Conservation (phyloP, 805 yeast genomes). For the Yarrowia osloensis region DNA sequence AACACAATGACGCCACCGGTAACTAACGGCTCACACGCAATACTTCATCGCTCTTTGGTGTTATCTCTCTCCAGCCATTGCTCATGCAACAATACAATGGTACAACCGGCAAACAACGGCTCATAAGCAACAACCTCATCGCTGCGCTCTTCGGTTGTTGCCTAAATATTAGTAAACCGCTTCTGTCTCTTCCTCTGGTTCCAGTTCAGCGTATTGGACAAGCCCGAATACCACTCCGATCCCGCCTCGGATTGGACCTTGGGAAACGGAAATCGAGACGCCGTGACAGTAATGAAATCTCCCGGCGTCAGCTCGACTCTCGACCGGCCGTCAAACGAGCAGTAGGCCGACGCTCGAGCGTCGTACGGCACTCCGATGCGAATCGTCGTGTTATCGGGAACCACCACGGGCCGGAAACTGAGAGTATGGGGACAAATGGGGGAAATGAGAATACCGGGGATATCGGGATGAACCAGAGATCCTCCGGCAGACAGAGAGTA, state of each 20-base stretch:
- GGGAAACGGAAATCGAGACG: conserved; percentile 91
- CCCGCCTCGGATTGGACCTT: conserved; percentile 65
- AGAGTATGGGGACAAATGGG: conserved; percentile 91
- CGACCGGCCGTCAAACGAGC: conserved; percentile 91
- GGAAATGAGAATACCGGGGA: conserved; percentile 83
- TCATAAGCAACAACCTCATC: background rate
- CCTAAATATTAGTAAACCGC: conserved; percentile 50
- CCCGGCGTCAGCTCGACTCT: conserved; percentile 81
- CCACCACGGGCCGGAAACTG: conserved; percentile 83
- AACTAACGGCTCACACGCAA: no score
- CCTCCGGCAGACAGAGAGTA: conserved; percentile 94
- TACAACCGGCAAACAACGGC: no score
- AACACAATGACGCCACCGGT: no score
- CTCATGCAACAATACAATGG: no score
- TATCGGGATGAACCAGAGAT: conserved; percentile 87
- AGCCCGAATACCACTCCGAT: conserved; percentile 74
- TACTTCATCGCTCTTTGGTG: no score
- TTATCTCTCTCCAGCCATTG: no score
- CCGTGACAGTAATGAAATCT: conserved; percentile 80
- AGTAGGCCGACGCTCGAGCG: conserved; percentile 93
- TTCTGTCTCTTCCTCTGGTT: conserved; percentile 87
- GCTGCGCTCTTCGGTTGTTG: background rate
- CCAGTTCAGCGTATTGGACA: conserved; percentile 88
- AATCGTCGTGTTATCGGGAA: conserved; percentile 84
- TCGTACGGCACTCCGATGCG: conserved; percentile 78